These are phyloP conservation scores for Colletotrichum ledebouriae DNA, from an alignment of 2,329 filamentous ascomycete genomes.

Conservation along the genomic window DNA sequence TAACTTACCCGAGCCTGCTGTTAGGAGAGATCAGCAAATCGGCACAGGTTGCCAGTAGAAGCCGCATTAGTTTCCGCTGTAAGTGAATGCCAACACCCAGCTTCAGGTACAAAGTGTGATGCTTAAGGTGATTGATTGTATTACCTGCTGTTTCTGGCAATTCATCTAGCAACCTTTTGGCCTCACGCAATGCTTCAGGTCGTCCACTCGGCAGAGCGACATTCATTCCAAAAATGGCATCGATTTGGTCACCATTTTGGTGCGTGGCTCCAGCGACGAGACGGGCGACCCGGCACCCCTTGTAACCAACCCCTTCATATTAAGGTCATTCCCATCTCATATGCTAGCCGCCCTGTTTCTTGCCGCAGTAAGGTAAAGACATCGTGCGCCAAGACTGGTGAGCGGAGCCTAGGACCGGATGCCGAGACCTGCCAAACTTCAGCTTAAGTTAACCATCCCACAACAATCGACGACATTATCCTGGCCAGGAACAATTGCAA, in stretches of 20 bases:
- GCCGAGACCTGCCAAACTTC: constrained; percentile 25
- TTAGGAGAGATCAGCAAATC: background rate
- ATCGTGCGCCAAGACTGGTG: constrained; percentile 1
- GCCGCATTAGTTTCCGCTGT: background rate
- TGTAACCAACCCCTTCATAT: background rate
- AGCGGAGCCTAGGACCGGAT: constrained; percentile 25
- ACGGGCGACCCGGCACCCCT: constrained; percentile 2
- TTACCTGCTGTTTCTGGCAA: constrained; percentile 11
- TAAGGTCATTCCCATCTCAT: constrained; percentile 9
- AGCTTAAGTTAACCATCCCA: constrained; percentile 20
- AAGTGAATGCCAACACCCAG: background rate
- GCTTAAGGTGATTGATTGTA: constrained; percentile 2
- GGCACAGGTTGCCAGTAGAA: constrained; percentile 15
- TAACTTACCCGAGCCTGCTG: background rate
- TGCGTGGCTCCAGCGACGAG: constrained; percentile 17
- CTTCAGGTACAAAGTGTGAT: background rate
- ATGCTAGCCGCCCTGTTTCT: background rate
- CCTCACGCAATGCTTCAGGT: background rate
- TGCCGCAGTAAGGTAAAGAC: background rate
- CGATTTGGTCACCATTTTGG: background rate
- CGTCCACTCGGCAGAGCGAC: background rate
- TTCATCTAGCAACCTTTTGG: background rate
- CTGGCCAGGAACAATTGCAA: background rate
- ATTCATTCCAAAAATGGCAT: constrained; percentile 1
- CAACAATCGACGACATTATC: background rate